A percentile compares a stretch with the other conserved stretches of the same genome.
phyloP scores from a whole-genome alignment of 805 yeast species.

The Yarrowia alimentaria region DNA sequence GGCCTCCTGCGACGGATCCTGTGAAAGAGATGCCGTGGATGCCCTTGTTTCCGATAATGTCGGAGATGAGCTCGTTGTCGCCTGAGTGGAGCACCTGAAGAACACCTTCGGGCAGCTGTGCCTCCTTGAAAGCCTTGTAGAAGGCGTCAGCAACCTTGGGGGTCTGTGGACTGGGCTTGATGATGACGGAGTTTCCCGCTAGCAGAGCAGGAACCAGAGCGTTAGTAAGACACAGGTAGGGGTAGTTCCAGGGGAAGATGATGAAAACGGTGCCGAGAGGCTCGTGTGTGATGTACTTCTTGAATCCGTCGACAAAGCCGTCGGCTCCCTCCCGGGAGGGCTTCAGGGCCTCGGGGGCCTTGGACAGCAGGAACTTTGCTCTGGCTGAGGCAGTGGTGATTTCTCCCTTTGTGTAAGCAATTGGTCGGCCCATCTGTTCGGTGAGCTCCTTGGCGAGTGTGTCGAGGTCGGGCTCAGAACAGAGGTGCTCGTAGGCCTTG shows the following conservation, averaged over 20 bases:
- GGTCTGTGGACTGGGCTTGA: constrained; percentile 86
- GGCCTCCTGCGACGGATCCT: constrained; percentile 82
- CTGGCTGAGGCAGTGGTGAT: constrained; percentile 38
- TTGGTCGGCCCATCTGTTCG: constrained; percentile 42
- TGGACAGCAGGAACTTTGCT: constrained; percentile 35
- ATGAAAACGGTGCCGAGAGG: constrained; percentile 89
- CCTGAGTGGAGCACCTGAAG: constrained; percentile 78
- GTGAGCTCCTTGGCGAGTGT: constrained; percentile 38
- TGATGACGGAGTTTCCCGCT: constrained; percentile 79
- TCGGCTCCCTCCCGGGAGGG: constrained; percentile 35
- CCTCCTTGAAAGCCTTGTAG: constrained; percentile 62
- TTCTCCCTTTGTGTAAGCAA: constrained; percentile 38
- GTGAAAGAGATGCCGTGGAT: constrained; percentile 83
- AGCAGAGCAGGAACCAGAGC: constrained; percentile 83
- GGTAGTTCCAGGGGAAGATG: constrained; percentile 93
- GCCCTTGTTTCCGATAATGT: constrained; percentile 61
- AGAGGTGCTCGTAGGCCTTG: constrained; percentile 34
- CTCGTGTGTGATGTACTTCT: constrained; percentile 51
- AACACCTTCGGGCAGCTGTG: constrained; percentile 82
- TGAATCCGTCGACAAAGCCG: constrained; percentile 33
- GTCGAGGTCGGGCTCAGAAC: constrained; percentile 32
- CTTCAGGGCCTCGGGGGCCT: constrained; percentile 40
- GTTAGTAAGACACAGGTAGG: constrained; percentile 84
- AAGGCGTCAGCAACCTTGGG: constrained; percentile 77
- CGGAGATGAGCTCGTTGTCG: constrained; percentile 64